Evolutionary conservation across 805 yeast species (phyloP).

Genomic region (Maudiozyma serrabonitensis): DNA sequence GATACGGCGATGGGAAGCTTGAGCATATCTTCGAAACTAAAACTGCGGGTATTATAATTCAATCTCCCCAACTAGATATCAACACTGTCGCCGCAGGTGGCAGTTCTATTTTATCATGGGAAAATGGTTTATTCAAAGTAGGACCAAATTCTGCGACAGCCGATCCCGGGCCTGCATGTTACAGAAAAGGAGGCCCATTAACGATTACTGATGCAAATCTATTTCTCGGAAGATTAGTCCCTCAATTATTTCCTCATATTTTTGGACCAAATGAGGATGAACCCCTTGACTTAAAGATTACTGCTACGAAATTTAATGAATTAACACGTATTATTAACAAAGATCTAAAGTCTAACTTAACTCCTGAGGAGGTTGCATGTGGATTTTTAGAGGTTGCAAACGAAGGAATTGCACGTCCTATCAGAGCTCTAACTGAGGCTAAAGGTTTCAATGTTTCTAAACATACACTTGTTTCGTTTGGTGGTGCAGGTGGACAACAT

Average conservation of each 20-base stretch:
- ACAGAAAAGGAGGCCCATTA: slow-evolving; percentile 74
- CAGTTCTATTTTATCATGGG: slow-evolving; percentile 58
- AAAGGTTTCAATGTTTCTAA: slow-evolving; percentile 59
- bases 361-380: slow-evolving; percentile 61
- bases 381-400: slow-evolving; percentile 81
- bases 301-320: slow-evolving; percentile 40
- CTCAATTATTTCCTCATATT: slow-evolving; percentile 69
- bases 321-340: slow-evolving; percentile 49
- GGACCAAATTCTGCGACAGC: slow-evolving; percentile 86
- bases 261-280: slow-evolving; percentile 76
- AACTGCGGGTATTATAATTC: slow-evolving; percentile 76
- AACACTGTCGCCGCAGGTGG: slow-evolving; percentile 84
- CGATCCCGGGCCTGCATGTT: slow-evolving; percentile 86
- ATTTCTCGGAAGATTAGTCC: slow-evolving; percentile 58
- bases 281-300: slow-evolving; percentile 48
- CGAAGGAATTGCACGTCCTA: slow-evolving; percentile 86
- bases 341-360: slow-evolving; percentile 31
- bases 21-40: slow-evolving; percentile 78
- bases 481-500: slow-evolving; percentile 93
- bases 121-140: slow-evolving; percentile 64
- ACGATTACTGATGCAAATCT: slow-evolving; percentile 83
- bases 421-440: slow-evolving; percentile 75
- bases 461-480: slow-evolving; percentile 74
- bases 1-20: slow-evolving; percentile 57
- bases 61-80: slow-evolving; percentile 75